Percentiles rank a stretch among this genome's conserved stretches.
phyloP scores from a whole-genome alignment of 2,329 filamentous ascomycete genomes.

The Aspergillus fructus region DNA sequence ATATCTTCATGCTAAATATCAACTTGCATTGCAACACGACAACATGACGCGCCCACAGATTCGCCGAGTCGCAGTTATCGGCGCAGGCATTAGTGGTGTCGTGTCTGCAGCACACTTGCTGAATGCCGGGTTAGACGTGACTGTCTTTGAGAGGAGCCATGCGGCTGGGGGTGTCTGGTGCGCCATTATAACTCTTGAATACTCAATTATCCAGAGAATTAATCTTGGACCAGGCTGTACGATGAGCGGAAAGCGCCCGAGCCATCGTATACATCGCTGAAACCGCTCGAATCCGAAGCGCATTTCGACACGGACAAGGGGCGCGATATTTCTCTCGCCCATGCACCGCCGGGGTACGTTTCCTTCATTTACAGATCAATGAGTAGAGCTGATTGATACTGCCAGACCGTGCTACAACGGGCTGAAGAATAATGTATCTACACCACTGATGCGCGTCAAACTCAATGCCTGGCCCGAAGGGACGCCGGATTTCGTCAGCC shows the following conservation, averaged over 20 bases:
- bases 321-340: slow-evolving; percentile 23
- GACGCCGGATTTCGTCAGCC: slow-evolving; percentile 60
- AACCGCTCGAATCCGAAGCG: slow-evolving; percentile 17
- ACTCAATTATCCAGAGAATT: background rate
- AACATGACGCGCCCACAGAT: slow-evolving; percentile 23
- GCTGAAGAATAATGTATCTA: slow-evolving; percentile 55
- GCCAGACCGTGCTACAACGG: slow-evolving; percentile 53
- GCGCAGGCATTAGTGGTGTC: slow-evolving; percentile 54
- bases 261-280: slow-evolving; percentile 39
- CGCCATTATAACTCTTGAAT: slow-evolving; percentile 9
- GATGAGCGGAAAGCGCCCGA: slow-evolving; percentile 52
- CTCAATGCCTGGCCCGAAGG: slow-evolving; percentile 58
- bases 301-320: background rate
- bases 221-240: slow-evolving; percentile 43
- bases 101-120: slow-evolving; percentile 49
- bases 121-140: slow-evolving; percentile 48
- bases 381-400: background rate
- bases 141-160: slow-evolving; percentile 54
- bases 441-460: slow-evolving; percentile 50
- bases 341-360: slow-evolving; percentile 53
- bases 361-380: background rate
- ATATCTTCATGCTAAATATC: too few species aligned
- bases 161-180: slow-evolving; percentile 59
- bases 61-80: slow-evolving; percentile 47
- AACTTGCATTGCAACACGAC: background rate